phyloP scores from a whole-genome alignment of 2,329 filamentous ascomycete genomes.

The Colletotrichum euphorbiae region DNA sequence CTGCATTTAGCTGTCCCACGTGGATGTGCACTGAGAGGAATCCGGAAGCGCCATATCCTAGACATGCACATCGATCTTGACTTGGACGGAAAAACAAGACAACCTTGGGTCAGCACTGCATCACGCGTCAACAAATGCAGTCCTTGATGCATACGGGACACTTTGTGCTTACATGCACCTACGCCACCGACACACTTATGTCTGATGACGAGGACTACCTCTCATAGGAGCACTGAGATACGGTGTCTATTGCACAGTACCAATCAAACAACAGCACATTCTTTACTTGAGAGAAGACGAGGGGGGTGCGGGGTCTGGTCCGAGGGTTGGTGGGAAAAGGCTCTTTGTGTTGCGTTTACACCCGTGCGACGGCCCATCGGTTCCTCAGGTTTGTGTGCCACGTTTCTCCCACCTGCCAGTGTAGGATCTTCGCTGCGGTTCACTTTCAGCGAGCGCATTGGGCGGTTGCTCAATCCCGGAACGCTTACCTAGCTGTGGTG shows the following conservation, averaged over 20 bases:
- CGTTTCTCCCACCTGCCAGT: slow-evolving; percentile 39
- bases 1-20: slow-evolving; percentile 27
- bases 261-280: neutral
- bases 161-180: too few species aligned
- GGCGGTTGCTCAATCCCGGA: slow-evolving; percentile 7
- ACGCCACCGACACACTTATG: too few species aligned
- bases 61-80: slow-evolving; percentile 11
- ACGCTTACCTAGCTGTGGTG: neutral
- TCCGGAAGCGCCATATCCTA: slow-evolving; percentile 19
- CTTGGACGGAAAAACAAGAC: slow-evolving; percentile 12
- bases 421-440: slow-evolving; percentile 35
- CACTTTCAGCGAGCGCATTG: slow-evolving; percentile 11
- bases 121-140: slow-evolving; percentile 3
- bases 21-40: slow-evolving; percentile 31
- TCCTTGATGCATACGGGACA: neutral
- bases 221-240: neutral
- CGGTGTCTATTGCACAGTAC: neutral
- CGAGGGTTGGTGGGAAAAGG: slow-evolving; percentile 32
- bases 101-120: neutral
- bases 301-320: slow-evolving; percentile 9
- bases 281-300: slow-evolving; percentile 4
- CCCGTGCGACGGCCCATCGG: slow-evolving; percentile 35
- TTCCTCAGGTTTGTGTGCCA: slow-evolving; percentile 38
- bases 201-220: too few species aligned
- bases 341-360: slow-evolving; percentile 24